These are phyloP conservation scores for Candida dajiaensis DNA, from an alignment of 805 yeast species.

Conservation along the genomic window DNA sequence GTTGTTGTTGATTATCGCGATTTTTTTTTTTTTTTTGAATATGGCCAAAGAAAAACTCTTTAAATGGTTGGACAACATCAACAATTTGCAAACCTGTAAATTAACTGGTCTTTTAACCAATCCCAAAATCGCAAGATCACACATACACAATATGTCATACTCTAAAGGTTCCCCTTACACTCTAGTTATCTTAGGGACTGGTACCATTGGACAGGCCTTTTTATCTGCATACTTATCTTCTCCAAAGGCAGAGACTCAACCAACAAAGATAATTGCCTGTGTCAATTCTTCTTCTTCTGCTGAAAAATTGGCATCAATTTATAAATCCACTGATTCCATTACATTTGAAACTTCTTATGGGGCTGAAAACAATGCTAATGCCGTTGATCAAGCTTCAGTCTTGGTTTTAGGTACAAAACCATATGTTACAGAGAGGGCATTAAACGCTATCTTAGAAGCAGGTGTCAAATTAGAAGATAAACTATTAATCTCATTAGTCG, in stretches of 20 bases:
- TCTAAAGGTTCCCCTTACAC: slow-evolving; percentile 34
- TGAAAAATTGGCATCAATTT: slow-evolving; percentile 40
- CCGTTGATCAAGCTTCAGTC: slow-evolving; percentile 60
- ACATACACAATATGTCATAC: slow-evolving; percentile 7
- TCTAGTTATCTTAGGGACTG: slow-evolving; percentile 82
- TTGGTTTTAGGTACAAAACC: slow-evolving; percentile 89
- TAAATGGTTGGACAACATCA: too few relatives aligned
- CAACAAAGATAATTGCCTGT: slow-evolving; percentile 72
- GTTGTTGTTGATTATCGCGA: too few relatives aligned
- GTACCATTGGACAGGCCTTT: slow-evolving; percentile 94
- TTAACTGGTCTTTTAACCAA: background rate
- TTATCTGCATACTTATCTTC: slow-evolving; percentile 66
- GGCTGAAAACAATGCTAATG: slow-evolving; percentile 42
- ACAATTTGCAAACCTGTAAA: too few relatives aligned
- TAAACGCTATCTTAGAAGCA: slow-evolving; percentile 36
- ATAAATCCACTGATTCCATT: slow-evolving; percentile 33
- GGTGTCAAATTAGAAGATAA: slow-evolving; percentile 41
- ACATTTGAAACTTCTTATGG: slow-evolving; percentile 48
- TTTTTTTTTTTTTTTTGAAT: too few relatives aligned
- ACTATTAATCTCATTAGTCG: slow-evolving; percentile 74
- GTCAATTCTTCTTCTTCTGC: slow-evolving; percentile 53
- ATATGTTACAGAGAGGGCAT: slow-evolving; percentile 57
- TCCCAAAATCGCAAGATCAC: too few relatives aligned
- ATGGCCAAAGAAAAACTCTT: too few relatives aligned
- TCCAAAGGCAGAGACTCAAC: slow-evolving; percentile 40